Percentiles rank a stretch among this genome's conserved stretches.
Conservation (phyloP, 2,329 filamentous ascomycete species). For the Paracamarosporium sp. region DNA sequence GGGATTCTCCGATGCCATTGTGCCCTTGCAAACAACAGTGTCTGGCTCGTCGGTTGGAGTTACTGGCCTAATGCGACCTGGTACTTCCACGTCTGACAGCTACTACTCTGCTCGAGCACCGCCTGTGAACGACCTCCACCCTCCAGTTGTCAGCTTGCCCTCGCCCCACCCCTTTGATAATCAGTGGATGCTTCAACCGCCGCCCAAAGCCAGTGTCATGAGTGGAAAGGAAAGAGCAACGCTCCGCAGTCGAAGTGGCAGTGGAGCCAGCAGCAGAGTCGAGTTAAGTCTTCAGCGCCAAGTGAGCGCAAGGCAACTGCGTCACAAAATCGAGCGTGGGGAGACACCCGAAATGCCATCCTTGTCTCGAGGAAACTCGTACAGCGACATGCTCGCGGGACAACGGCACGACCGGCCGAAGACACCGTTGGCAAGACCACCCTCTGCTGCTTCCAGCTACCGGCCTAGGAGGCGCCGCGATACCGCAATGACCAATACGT, state of each 20-base stretch:
- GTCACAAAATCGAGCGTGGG: constrained; percentile 43
- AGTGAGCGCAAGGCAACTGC: constrained; percentile 46
- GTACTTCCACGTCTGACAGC: constrained; percentile 39
- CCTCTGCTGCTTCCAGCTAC: constrained; percentile 38
- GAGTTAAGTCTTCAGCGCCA: constrained; percentile 47
- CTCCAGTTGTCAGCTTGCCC: constrained; percentile 80
- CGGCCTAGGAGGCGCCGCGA: constrained; percentile 32
- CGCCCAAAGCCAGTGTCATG: constrained; percentile 90
- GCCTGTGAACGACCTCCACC: constrained; percentile 85
- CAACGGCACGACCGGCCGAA: constrained; percentile 41
- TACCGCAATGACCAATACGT: constrained; percentile 30
- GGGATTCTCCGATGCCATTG: constrained; percentile 64
- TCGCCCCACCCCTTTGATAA: constrained; percentile 73
- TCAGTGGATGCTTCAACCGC: constrained; percentile 91
- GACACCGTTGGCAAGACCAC: constrained; percentile 34
- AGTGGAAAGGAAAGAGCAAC: constrained; percentile 76
- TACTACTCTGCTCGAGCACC: constrained; percentile 59
- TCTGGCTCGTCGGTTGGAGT: constrained; percentile 41
- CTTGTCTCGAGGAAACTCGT: constrained; percentile 45
- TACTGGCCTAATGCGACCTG: constrained; percentile 35
- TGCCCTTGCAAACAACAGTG: constrained; percentile 38
- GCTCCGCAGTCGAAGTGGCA: constrained; percentile 65
- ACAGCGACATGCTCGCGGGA: constrained; percentile 29
- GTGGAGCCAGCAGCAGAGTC: constrained; percentile 49
- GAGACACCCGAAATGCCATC: constrained; percentile 43